Evolutionary conservation across 1,139 yeast species (phyloP).

Genomic region (Hanseniaspora gamundiae): DNA sequence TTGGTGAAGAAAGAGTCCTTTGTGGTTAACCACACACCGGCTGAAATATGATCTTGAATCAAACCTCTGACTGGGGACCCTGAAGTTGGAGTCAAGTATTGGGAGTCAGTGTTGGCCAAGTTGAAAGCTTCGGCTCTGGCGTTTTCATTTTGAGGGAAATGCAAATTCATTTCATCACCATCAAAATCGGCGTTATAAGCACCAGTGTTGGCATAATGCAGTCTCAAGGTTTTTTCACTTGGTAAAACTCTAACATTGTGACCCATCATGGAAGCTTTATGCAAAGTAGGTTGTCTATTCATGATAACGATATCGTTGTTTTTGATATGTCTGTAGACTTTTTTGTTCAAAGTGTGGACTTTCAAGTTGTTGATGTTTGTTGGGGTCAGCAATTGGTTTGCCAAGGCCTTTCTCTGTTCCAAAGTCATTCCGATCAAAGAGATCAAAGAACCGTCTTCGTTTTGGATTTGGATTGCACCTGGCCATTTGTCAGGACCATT

Average conservation of each 20-base stretch:
- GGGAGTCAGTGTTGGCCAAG: slow-evolving; percentile 93
- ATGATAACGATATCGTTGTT: slow-evolving; percentile 92
- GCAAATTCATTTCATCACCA: slow-evolving; percentile 99
- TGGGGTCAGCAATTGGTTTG: slow-evolving; percentile 90
- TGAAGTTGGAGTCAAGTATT: slow-evolving; percentile 94
- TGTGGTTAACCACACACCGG: slow-evolving; percentile 96
- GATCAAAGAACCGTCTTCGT: slow-evolving; percentile 85
- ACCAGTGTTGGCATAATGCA: slow-evolving; percentile 98
- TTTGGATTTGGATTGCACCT: slow-evolving; percentile 93
- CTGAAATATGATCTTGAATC: slow-evolving; percentile 97
- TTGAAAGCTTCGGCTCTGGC: slow-evolving; percentile 95
- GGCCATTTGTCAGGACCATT: slow-evolving; percentile 99
- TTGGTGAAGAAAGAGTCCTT: slow-evolving; percentile 86
- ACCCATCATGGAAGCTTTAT: slow-evolving; percentile 99
- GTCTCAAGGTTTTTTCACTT: slow-evolving; percentile 89
- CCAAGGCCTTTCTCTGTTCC: slow-evolving; percentile 94
- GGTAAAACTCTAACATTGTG: slow-evolving; percentile 95
- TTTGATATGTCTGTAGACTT: slow-evolving; percentile 86
- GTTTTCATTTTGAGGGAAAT: slow-evolving; percentile 96
- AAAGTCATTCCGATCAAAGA: slow-evolving; percentile 79
- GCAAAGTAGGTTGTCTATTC: slow-evolving; percentile 99
- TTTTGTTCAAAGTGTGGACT: slow-evolving; percentile 58
- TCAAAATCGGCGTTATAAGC: slow-evolving; percentile 99
- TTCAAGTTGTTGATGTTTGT: slow-evolving; percentile 28
- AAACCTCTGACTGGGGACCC: slow-evolving; percentile 98